Evolutionary conservation across 1,139 yeast species (phyloP).

Genomic region (Arxiozyma telluris): DNA sequence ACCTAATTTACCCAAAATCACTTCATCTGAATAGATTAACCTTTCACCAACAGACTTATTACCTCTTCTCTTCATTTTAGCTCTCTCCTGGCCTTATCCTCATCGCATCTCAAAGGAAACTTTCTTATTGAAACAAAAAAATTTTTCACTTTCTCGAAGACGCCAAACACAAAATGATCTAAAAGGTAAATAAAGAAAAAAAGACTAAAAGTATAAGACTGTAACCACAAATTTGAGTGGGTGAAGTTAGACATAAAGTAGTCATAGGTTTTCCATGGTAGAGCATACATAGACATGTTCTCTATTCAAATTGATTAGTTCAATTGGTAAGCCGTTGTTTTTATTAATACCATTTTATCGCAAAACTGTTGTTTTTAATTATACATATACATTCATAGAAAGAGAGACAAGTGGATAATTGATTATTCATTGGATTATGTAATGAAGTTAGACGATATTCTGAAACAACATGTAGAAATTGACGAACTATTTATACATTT

Average conservation of each 20-base stretch:
- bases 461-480: conserved; percentile 20
- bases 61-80: not conserved
- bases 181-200: too few species aligned
- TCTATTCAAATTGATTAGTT: too few species aligned
- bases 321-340: not conserved
- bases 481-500: conserved; percentile 15
- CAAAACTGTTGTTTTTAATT: not conserved
- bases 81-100: not conserved
- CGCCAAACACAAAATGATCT: too few species aligned
- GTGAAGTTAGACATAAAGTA: too few species aligned
- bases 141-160: not conserved
- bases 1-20: not conserved
- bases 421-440: not conserved
- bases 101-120: not conserved
- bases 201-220: too few species aligned
- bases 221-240: not conserved
- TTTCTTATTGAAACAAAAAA: not conserved
- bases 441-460: conserved; percentile 20
- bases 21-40: not conserved
- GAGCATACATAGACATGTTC: not conserved
- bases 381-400: not conserved
- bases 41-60: too few species aligned
- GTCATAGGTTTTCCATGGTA: too few species aligned
- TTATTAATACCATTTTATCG: not conserved
- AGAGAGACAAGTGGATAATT: not conserved